These are phyloP conservation scores for Hygrophorus pudorinus DNA, from an alignment of 768 basidiomycete species.

Conservation along the genomic window DNA sequence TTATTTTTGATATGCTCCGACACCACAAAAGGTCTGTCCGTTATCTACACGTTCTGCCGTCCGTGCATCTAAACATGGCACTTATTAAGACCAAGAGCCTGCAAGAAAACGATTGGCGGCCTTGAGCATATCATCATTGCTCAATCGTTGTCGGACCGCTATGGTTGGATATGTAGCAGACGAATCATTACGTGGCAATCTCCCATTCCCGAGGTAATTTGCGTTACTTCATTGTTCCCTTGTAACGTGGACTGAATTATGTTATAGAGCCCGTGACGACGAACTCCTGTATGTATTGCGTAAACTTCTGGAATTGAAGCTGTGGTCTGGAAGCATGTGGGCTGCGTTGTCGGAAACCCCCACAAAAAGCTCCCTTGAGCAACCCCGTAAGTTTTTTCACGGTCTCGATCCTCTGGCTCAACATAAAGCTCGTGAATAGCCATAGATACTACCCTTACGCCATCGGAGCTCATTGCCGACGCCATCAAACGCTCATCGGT, in stretches of 20 bases:
- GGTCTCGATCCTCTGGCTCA: neutral
- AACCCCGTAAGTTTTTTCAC: constrained; percentile 39
- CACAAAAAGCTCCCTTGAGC: constrained; percentile 38
- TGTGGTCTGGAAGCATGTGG: constrained; percentile 73
- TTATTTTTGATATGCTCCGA: constrained; percentile 74
- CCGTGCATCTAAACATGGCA: neutral
- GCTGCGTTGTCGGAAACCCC: constrained; percentile 64
- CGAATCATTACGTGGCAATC: constrained; percentile 68
- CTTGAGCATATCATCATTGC: constrained; percentile 57
- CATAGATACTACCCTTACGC: constrained; percentile 34
- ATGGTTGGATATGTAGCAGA: constrained; percentile 77
- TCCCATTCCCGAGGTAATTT: constrained; percentile 78
- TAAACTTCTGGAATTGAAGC: constrained; percentile 59
- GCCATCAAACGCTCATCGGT: constrained; percentile 64
- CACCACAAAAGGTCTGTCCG: constrained; percentile 41
- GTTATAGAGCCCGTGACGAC: constrained; percentile 68
- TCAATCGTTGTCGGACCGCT: constrained; percentile 64
- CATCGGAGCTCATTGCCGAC: constrained; percentile 53
- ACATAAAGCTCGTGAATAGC: constrained; percentile 15
- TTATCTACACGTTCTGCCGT: neutral
- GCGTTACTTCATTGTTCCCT: neutral
- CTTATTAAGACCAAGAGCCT: constrained; percentile 44
- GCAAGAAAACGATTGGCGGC: constrained; percentile 62
- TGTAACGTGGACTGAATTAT: neutral
- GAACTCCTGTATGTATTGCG: constrained; percentile 79